Base-by-base conservation (phyloP, 2,329 filamentous ascomycete genomes). In the Curvularia verruculosa region DNA sequence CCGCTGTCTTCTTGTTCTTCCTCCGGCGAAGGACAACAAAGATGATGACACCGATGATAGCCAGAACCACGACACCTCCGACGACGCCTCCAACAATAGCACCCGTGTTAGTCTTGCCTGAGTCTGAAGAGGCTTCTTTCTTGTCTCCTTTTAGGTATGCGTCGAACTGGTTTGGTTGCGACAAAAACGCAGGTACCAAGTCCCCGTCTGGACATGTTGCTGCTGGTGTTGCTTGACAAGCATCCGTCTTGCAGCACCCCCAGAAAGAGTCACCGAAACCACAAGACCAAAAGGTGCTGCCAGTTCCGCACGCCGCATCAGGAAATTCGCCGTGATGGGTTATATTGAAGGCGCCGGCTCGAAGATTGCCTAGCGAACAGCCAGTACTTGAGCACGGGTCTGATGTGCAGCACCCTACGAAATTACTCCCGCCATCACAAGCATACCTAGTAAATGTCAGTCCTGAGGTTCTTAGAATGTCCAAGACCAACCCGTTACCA, bases 341-440 rank as follows among this genome's bases (percentile, higher is more conserved):
- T 5, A 64, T 58, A 18, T 75, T 71, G 64, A 77, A 79, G 45
- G 58, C 72, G 12, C 66, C 72, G 8, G 69, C 28, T 13, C 65
- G 65, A 21, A 80, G 55, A 54, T 73, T 67, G 10, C 68, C 72
- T 54, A 67, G 61, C 1, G 71, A 62, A 49, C 78, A 79, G 19
- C 75, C 75, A n/a, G 66, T 71, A n/a, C n/a, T n/a, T 3, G 65
- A 10, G 59, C 78, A 80, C 5, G 77, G 74, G 36, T 79, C 68
- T 5, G 58, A 52, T 9, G 58, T 61, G 61, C 79, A 80, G 61
- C 78, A 80, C 5, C 78, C 78, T 21, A 80, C 68, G 44, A 80
- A 81, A 4, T 65, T 68, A 15, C 70, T 61, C 10, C 64, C 55
- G 8, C 37, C 47, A n/a, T 53, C 50, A 39, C 70, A 73, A 5